Conservation (phyloP, 345 rosid genomes). For the Sisymbrium altissimum region DNA sequence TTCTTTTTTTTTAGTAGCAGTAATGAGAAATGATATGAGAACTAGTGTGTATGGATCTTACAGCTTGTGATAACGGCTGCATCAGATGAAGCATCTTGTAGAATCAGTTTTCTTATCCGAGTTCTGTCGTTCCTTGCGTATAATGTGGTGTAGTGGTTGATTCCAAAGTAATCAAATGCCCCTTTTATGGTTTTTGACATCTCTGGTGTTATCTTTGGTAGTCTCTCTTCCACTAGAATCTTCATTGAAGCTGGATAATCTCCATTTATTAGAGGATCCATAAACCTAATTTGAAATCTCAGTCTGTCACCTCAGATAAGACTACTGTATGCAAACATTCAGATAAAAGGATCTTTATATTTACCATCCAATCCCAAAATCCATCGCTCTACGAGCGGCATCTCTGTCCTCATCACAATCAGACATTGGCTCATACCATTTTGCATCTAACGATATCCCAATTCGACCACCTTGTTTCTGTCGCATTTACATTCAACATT, state of each 20-base stretch:
- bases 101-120: conserved; percentile 60
- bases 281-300: conserved; percentile 59
- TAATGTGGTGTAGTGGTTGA: conserved; percentile 82
- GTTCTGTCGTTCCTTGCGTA: conserved; percentile 71
- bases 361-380: conserved; percentile 82
- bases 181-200: conserved; percentile 49
- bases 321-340: not conserved
- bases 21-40: not conserved
- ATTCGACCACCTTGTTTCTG: conserved; percentile 65
- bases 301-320: not conserved
- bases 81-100: conserved; percentile 85
- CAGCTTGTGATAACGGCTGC: conserved; percentile 71
- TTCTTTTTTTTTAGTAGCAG: not conserved
- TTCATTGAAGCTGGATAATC: conserved; percentile 77
- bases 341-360: not conserved
- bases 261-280: conserved; percentile 80
- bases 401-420: conserved; percentile 68
- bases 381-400: conserved; percentile 81
- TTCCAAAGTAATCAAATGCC: conserved; percentile 65
- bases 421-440: conserved; percentile 80
- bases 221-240: conserved; percentile 61
- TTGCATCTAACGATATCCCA: conserved; percentile 77
- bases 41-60: conserved; percentile 11
- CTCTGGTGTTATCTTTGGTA: conserved; percentile 57
- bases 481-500: conserved; percentile 30